phyloP scores from a whole-genome alignment of 139 green algal species.

The Chlorella sp. region DNA sequence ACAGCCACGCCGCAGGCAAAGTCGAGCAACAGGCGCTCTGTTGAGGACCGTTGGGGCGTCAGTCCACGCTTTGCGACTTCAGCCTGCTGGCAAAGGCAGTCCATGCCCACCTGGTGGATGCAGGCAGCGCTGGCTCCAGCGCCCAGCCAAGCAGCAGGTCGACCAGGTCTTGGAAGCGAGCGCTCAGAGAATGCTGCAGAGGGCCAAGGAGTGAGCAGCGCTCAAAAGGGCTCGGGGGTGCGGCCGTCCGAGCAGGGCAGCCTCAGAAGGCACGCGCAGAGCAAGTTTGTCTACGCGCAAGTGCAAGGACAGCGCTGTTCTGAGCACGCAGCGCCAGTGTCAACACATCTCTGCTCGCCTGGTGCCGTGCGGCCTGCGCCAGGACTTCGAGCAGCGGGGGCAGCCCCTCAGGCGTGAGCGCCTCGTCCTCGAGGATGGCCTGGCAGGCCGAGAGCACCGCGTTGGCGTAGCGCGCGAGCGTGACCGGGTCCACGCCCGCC shows the following conservation, averaged over 20 bases:
- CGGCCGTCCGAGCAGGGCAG: too few species aligned
- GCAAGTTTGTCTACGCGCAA: too few species aligned
- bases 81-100: too few species aligned
- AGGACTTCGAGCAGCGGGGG: conserved; percentile 31
- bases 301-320: too few species aligned
- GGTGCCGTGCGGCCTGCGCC: conserved; percentile 30
- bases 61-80: too few species aligned
- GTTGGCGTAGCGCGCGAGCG: conserved; percentile 32
- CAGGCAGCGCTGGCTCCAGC: conserved; percentile 45
- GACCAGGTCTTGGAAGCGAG: conserved; percentile 36
- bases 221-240: neutral
- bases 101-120: conserved; percentile 29
- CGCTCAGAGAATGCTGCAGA: neutral
- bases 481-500: conserved; percentile 31
- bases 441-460: conserved; percentile 35
- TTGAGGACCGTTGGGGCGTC: too few species aligned
- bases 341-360: neutral
- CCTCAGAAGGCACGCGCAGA: too few species aligned
- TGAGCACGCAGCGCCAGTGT: too few species aligned
- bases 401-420: conserved; percentile 23
- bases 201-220: neutral
- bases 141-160: conserved; percentile 62
- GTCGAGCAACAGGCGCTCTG: too few species aligned
- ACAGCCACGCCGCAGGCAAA: too few species aligned
- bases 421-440: conserved; percentile 37